These are phyloP conservation scores for Melanogaster broomeanus DNA, from an alignment of 768 basidiomycete genomes.

Conservation along the genomic window DNA sequence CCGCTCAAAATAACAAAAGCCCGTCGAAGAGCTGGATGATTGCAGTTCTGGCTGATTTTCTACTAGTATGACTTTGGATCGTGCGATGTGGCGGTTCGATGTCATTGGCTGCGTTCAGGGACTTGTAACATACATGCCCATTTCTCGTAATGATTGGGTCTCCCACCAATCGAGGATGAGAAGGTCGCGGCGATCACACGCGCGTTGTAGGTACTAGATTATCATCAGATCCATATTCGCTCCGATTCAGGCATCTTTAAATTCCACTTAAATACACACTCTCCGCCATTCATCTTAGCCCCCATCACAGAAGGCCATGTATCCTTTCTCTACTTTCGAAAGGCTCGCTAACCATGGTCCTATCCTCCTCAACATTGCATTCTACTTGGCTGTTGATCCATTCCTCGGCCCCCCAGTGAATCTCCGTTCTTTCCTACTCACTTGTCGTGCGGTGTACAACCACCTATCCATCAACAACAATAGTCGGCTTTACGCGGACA, in stretches of 20 bases:
- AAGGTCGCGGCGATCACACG: slow-evolving; percentile 39
- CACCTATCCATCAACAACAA: slow-evolving; percentile 39
- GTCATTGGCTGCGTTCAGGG: slow-evolving; percentile 29
- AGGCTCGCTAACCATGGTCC: slow-evolving; percentile 15
- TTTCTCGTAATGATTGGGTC: slow-evolving; percentile 39
- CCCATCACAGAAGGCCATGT: not conserved
- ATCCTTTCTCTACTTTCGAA: slow-evolving; percentile 17
- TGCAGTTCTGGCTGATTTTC: slow-evolving; percentile 4
- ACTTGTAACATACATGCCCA: slow-evolving; percentile 15
- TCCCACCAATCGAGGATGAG: slow-evolving; percentile 23
- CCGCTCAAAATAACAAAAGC: slow-evolving; percentile 6
- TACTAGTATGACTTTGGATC: slow-evolving; percentile 8
- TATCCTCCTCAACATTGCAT: slow-evolving; percentile 43
- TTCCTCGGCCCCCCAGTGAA: slow-evolving; percentile 46
- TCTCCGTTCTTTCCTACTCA: slow-evolving; percentile 40
- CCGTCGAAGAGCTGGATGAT: slow-evolving; percentile 6
- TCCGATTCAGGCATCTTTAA: slow-evolving; percentile 27
- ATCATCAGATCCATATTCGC: slow-evolving; percentile 37
- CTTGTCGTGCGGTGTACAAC: slow-evolving; percentile 38
- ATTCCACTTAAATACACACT: slow-evolving; percentile 27
- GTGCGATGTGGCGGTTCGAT: too few species aligned
- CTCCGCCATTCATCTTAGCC: slow-evolving; percentile 11
- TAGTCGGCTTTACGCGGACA: slow-evolving; percentile 41
- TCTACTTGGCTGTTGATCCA: slow-evolving; percentile 36
- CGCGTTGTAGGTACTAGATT: slow-evolving; percentile 36